phyloP scores from a whole-genome alignment of 148 eudicot species.

The Hydrangea macrophylla region DNA sequence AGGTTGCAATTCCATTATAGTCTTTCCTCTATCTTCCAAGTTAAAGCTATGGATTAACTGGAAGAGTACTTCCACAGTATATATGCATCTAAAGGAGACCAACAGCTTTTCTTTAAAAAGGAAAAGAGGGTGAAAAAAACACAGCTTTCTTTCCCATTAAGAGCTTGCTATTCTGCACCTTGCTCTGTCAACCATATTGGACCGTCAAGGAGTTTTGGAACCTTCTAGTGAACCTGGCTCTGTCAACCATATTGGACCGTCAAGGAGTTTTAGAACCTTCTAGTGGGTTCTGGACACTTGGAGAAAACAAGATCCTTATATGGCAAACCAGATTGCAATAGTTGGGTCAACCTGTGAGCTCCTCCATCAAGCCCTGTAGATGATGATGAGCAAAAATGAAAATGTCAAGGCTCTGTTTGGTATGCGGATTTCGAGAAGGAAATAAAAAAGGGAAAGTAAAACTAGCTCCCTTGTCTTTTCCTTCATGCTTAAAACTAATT shows the following conservation, averaged over 20 bases:
- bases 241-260: background rate
- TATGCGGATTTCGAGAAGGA: too few relatives aligned
- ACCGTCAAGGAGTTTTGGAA: background rate
- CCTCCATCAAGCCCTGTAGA: slow-evolving; percentile 83
- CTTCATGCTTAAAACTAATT: too few relatives aligned
- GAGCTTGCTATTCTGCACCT: background rate
- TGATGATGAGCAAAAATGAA: slow-evolving; percentile 12
- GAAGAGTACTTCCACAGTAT: background rate
- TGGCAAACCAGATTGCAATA: background rate
- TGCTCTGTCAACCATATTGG: background rate
- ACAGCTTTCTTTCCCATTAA: background rate
- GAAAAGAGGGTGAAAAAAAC: too few relatives aligned
- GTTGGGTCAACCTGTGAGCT: slow-evolving; percentile 55
- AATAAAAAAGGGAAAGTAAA: too few relatives aligned
- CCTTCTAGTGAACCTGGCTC: too few relatives aligned
- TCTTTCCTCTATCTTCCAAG: background rate
- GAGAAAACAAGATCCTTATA: too few relatives aligned
- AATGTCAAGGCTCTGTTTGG: too few relatives aligned
- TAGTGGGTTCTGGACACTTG: too few relatives aligned
- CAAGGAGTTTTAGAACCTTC: background rate
- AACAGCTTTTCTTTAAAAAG: too few relatives aligned
- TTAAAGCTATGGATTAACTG: background rate
- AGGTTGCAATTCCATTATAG: background rate
- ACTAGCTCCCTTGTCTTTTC: too few relatives aligned
- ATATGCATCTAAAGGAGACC: background rate